Evolutionary conservation across 768 basidiomycete genomes (phyloP), one percentile per base, ranked within the genome.

Genomic region (Infundibulicybe gibba): DNA sequence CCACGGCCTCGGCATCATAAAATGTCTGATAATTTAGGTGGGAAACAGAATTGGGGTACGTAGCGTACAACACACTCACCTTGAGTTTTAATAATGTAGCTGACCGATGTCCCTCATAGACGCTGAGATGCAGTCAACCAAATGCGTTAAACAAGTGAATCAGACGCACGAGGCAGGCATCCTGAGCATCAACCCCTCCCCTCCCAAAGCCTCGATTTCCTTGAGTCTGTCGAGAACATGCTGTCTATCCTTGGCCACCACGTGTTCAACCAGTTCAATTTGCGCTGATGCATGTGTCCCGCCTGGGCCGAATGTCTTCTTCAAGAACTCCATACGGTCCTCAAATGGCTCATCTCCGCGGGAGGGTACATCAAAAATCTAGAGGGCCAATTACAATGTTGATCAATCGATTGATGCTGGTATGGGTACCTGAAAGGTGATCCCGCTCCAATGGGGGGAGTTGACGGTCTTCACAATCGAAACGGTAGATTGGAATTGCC

Each of bases 331-430:
- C 20, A 78, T 57, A 5, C 80, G 74, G 6, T 75, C 70, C 59
- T 83, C 80, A 49, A 83, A 83, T 0, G 71, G 66, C 16, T 70
- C 61, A 0, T 64, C 49, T 14, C 65, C 71, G 15, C 64, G 67
- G 2, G 78, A 80, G 10, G 80, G 80, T 21, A 79, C 67, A 53
- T 83, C 80, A 49, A 83, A 83, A 40, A 81, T 67, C 76, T 81
- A 53, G 6, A 21, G 34, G 16, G 38, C 31, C 21, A 41, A 38
- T 46, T 13, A 25, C 33, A 38, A 19, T 19, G 9, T 25, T 40
- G 33, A 43, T 43, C 11, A 32, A 13, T 9, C 16, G 14, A 40
- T 41, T 46, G 33, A 35, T 0, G 16, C 31, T 35, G 45, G 42
- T 30, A 45, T 10, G 12, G 41, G n/a, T 48, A 77, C 78, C 61